These are phyloP conservation scores for Calocybe cyanea DNA, from an alignment of 768 basidiomycete species.

Conservation along the genomic window DNA sequence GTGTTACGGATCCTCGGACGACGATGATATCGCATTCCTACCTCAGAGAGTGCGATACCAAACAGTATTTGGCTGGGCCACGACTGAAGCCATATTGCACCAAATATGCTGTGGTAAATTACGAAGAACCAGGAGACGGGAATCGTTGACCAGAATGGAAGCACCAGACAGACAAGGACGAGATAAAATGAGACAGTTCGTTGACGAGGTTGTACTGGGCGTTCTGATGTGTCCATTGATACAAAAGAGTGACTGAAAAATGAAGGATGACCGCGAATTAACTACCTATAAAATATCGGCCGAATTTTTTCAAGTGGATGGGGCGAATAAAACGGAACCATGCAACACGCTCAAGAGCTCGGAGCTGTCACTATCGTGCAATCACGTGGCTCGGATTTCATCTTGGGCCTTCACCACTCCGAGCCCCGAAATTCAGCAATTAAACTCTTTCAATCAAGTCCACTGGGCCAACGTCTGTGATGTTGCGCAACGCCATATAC, in stretches of 20 bases:
- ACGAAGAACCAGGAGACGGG: constrained; percentile 67
- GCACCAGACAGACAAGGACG: constrained; percentile 50
- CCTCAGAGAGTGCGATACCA: constrained; percentile 56
- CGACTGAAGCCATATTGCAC: constrained; percentile 37
- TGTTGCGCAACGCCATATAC: constrained; percentile 67
- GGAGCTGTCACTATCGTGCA: neutral
- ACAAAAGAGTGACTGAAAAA: too few species aligned
- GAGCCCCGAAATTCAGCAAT: constrained; percentile 32
- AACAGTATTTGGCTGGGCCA: constrained; percentile 39
- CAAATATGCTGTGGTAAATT: constrained; percentile 42
- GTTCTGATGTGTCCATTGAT: constrained; percentile 36
- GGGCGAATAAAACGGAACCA: too few species aligned
- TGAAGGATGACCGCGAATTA: too few species aligned
- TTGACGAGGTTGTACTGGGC: constrained; percentile 29
- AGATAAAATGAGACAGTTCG: constrained; percentile 54
- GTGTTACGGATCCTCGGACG: neutral
- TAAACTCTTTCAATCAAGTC: constrained; percentile 23
- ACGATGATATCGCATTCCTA: constrained; percentile 19
- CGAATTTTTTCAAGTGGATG: too few species aligned
- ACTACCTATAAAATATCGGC: too few species aligned
- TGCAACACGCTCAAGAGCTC: too few species aligned
- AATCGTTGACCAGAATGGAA: constrained; percentile 61
- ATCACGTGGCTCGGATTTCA: neutral
- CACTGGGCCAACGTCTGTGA: constrained; percentile 33
- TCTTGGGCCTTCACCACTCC: constrained; percentile 8